Base-by-base conservation (phyloP, 805 yeast genomes). In the Metschnikowia dekortorum region DNA sequence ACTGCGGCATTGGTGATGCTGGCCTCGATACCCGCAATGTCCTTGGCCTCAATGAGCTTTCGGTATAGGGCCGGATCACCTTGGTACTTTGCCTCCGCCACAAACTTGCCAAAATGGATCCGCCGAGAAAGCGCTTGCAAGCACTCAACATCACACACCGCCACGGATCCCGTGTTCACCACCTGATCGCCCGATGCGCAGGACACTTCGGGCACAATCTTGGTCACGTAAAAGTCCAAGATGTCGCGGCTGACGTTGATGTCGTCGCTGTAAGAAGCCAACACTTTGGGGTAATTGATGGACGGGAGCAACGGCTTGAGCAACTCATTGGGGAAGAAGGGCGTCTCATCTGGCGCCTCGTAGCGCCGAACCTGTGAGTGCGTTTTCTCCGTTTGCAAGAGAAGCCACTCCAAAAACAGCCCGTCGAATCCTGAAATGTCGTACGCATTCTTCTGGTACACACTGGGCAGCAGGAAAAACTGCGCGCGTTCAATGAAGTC, bases 51-150 rank as follows among this genome's bases (percentile, higher is more conserved):
- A 58, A 94, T 94, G 58, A 90, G 69, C 57, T 76, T 70, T 1
- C 80, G 81, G 71, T 84, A 89, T 46, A 66, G 67, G 45, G 80
- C 87, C 34, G 73, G 76, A 53, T 91, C 94, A 29, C 75, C 71
- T 60, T 77, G 83, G 67, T 82, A 94, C 69, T 94, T 94, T 41
- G 96, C 87, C 66, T 94, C 99, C 5, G 99, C 99, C 8, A 94
- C 99, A 74, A 92, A 94, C 69, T 87, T 88, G 45, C 99, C 99
- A 70, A 92, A 94, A 69, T 94, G 99, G 58, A 94, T 89, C 64
- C 99, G 79, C 61, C 99, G 78, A 8, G 96, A 87, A 41, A 94
- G 70, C 5, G 96, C 85, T 67, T 94, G 97, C 57, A 94, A 75
- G 57, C 87, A 82, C 57, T 87, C 96, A 50, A 92, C 87, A 64